Evolutionary conservation across 2,329 filamentous ascomycete genomes (phyloP), one percentile per base, ranked within the genome.

Genomic region (Aspergillus puulaauensis): DNA sequence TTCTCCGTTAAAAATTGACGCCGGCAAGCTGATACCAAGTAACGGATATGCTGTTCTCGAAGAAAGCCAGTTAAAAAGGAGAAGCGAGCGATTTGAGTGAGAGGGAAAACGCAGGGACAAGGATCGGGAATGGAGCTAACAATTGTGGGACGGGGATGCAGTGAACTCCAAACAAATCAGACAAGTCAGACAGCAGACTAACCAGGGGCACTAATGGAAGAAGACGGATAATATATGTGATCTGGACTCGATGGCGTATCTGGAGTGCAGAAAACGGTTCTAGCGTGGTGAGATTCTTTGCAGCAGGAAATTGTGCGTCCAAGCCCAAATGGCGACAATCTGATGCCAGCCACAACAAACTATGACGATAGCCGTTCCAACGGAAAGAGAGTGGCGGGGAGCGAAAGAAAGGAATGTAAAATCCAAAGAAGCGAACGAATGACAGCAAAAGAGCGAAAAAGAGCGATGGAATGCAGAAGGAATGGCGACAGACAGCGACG

Each of bases 81-180:
- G 47, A 44, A 46, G 19, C 54, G 11, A 19, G 24, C 11, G 39
- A 19, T 33, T 45, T 49, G 21, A 51, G 43, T 33, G 55, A 57
- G 54, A 52, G 54, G 54, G 54, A 51, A 52, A 27, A 31, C 33
- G 41, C 54, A 57, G 44, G 54, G 33, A 47, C 48, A 57, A 48
- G 54, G 27, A 37, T 40, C 39, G 47, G 24, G 17, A 50, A 45
- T 45, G 31, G 48, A 37, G 49, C 49, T 52, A 57, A 41, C 33
- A 48, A 27, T 50, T 52, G 55, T 44, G 55, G 55, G 50, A 53
- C 43, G 50, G 55, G 27, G 27, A 21, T 24, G 23, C 44, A n/a
- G 9, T 24, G n/a, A 17, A 46, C 45, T 35, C 45, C n/a, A 48
- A 46, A 46, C 21, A 46, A 24, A 46, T 39, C 23, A 23, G 45